Conservation (phyloP, 352 stramenopile species). For the Phytopythium boreale region DNA sequence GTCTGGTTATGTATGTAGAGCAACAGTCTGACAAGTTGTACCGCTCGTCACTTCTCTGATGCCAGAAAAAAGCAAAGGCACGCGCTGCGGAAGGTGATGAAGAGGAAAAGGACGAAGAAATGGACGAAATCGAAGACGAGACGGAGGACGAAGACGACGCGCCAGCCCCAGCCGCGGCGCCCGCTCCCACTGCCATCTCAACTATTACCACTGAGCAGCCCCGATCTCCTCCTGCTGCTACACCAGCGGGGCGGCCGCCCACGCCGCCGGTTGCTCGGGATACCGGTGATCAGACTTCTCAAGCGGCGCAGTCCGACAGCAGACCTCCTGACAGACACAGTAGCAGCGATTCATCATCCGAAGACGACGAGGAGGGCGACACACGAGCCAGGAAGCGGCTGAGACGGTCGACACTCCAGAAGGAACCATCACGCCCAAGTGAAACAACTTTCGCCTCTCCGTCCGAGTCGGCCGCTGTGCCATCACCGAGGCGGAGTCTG, state of each 20-base stretch:
- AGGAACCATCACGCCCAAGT: not conserved
- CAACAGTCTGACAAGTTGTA: not conserved
- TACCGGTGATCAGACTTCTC: not conserved
- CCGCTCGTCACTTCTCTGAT: not conserved
- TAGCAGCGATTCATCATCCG: not conserved
- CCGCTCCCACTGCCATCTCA: not conserved
- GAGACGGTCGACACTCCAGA: not conserved
- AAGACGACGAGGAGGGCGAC: not conserved
- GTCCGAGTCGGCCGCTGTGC: not conserved
- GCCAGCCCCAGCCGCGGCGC: too few species aligned
- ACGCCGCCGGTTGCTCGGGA: not conserved
- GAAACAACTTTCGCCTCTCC: not conserved
- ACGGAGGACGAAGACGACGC: not conserved
- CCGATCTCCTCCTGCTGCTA: not conserved
- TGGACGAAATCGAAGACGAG: not conserved
- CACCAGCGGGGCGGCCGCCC: not conserved
- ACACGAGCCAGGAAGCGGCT: not conserved
- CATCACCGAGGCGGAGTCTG: not conserved
- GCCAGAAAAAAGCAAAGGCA: not conserved
- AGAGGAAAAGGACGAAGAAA: not conserved
- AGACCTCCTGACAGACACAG: not conserved
- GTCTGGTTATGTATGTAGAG: not conserved
- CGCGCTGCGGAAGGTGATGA: not conserved
- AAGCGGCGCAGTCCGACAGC: not conserved
- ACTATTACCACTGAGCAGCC: not conserved